These are phyloP conservation scores for Mucor velutinosus DNA, from an alignment of 371 early-diverging fungal species.

Conservation along the genomic window DNA sequence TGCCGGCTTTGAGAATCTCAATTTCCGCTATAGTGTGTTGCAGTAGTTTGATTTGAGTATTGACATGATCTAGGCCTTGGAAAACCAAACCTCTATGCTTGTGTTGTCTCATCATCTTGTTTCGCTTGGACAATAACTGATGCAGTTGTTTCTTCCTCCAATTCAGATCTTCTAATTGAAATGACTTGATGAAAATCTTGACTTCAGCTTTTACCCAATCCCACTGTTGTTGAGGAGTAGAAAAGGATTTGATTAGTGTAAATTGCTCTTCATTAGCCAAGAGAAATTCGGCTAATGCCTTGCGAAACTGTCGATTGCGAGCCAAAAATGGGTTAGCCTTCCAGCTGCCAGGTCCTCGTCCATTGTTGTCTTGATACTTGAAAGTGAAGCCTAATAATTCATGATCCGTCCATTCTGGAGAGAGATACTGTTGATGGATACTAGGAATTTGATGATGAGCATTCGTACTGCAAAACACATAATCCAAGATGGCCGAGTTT, in stretches of 20 bases:
- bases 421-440: not conserved
- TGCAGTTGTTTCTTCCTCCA: not conserved
- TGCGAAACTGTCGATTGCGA: not conserved
- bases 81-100: not conserved
- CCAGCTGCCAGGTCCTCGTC: not conserved
- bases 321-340: not conserved
- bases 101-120: not conserved
- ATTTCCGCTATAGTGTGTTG: too few species aligned
- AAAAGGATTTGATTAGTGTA: not conserved
- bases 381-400: not conserved
- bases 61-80: not conserved
- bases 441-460: not conserved
- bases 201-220: not conserved
- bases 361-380: not conserved
- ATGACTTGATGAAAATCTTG: not conserved
- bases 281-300: not conserved
- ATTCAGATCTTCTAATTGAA: not conserved
- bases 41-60: too few species aligned
- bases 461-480: not conserved
- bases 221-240: not conserved
- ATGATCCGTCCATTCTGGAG: constrained; percentile 1
- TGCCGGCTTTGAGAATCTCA: too few species aligned
- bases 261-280: not conserved
- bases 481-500: not conserved
- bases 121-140: not conserved